phyloP scores from a whole-genome alignment of 768 basidiomycete genomes.

The Termitomyces sp. region DNA sequence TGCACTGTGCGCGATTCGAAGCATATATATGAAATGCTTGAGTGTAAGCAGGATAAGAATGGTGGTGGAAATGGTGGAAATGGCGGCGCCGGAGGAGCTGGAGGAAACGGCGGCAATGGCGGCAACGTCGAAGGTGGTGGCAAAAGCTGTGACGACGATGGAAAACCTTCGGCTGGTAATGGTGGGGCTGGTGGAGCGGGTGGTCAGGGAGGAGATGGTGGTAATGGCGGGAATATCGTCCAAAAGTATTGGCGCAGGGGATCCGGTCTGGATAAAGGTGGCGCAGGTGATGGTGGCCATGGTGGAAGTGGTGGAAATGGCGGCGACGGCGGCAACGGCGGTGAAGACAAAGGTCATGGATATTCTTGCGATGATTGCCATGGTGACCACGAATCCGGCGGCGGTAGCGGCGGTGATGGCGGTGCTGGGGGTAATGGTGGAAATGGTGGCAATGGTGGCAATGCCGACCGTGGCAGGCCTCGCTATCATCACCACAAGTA shows the following conservation, averaged over 20 bases:
- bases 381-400: not conserved
- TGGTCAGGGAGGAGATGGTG: slow-evolving; percentile 4
- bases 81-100: slow-evolving; percentile 1
- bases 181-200: not conserved
- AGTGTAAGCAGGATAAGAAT: slow-evolving; percentile 9
- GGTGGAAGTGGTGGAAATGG: slow-evolving; percentile 3
- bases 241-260: slow-evolving; percentile 1
- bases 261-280: not conserved
- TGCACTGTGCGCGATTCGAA: slow-evolving; percentile 10
- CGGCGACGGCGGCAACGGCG: slow-evolving; percentile 6
- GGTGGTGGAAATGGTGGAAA: slow-evolving; percentile 11
- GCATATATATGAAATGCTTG: slow-evolving; percentile 9
- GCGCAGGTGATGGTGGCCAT: not conserved
- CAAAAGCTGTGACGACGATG: slow-evolving; percentile 1
- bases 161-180: not conserved
- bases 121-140: slow-evolving; percentile 5
- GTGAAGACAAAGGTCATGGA: not conserved
- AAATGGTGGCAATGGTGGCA: not conserved
- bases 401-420: not conserved
- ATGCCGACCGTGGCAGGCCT: not conserved
- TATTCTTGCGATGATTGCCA: not conserved
- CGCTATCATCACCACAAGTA: not conserved
- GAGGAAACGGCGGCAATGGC: slow-evolving; percentile 5
- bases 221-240: not conserved
- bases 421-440: slow-evolving; percentile 2